phyloP scores from a whole-genome alignment of 2,329 filamentous ascomycete species.

The Scedosporium minutisporum region DNA sequence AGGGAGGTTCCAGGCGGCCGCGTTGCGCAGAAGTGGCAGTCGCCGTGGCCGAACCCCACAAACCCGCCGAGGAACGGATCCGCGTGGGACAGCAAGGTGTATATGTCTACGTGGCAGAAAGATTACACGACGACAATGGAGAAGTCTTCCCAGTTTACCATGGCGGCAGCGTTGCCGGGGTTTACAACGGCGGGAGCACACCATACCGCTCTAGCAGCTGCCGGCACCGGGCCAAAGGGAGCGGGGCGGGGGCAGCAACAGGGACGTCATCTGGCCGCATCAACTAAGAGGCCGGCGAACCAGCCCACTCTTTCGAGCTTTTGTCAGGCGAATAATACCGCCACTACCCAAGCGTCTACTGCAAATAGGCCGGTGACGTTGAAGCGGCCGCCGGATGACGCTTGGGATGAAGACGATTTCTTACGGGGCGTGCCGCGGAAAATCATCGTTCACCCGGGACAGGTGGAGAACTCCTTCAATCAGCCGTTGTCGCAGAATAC shows the following conservation, averaged over 20 bases:
- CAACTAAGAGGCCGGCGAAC: conserved; percentile 15
- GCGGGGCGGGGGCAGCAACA: conserved; percentile 10
- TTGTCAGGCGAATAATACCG: conserved; percentile 21
- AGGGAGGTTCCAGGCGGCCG: conserved; percentile 13
- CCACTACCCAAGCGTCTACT: conserved; percentile 8
- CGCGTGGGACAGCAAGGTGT: conserved; percentile 4
- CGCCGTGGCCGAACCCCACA: conserved; percentile 7
- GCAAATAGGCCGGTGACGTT: conserved; percentile 7
- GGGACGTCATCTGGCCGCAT: conserved; percentile 12
- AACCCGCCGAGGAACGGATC: conserved; percentile 5
- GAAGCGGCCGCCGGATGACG: conserved; percentile 9
- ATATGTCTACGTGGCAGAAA: conserved; percentile 27
- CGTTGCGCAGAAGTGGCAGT: conserved; percentile 14
- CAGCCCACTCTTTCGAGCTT: conserved; percentile 33
- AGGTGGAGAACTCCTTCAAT: conserved; percentile 1
- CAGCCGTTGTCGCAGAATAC: neutral
- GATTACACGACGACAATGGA: conserved; percentile 55
- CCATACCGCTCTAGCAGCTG: conserved; percentile 28
- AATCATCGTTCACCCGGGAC: neutral
- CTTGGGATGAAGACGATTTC: conserved; percentile 16
- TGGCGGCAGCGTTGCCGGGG: conserved; percentile 43
- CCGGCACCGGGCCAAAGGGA: conserved; percentile 14
- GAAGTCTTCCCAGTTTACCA: conserved; percentile 46
- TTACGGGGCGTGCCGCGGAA: conserved; percentile 15
- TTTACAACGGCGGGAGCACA: conserved; percentile 56